phyloP scores from a whole-genome alignment of 164 flowering plant species.

The Chimonanthus salicifolius region DNA sequence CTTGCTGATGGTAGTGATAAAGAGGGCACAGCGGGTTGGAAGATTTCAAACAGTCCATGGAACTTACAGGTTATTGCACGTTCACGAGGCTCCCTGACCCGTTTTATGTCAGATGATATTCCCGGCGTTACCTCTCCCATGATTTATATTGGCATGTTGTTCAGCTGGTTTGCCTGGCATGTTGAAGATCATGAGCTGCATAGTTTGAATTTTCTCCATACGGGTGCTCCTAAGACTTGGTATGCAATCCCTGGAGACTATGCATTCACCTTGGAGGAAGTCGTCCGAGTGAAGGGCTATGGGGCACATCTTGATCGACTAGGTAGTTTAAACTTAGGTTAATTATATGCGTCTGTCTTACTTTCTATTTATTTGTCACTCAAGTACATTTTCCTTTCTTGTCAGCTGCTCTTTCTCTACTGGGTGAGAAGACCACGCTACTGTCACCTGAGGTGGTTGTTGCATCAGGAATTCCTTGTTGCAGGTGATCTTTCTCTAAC shows the following conservation, averaged over 20 bases:
- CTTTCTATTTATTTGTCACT: constrained; percentile 13
- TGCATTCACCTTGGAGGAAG: constrained; percentile 90
- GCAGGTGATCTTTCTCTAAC: constrained; percentile 47
- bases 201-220: constrained; percentile 92
- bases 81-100: constrained; percentile 92
- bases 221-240: constrained; percentile 96
- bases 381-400: constrained; percentile 24
- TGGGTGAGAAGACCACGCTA: constrained; percentile 98
- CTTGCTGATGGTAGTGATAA: constrained; percentile 20
- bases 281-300: constrained; percentile 60
- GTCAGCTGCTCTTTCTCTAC: constrained; percentile 73
- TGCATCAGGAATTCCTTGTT: constrained; percentile 89
- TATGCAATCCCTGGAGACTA: constrained; percentile 87
- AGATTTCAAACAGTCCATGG: constrained; percentile 96
- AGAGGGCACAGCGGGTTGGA: constrained; percentile 96
- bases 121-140: constrained; percentile 99
- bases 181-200: constrained; percentile 99
- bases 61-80: constrained; percentile 92
- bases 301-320: constrained; percentile 71
- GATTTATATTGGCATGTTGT: constrained; percentile 96
- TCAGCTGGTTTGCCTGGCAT: constrained; percentile 99
- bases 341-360: background rate
- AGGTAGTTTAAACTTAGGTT: constrained; percentile 39
- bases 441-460: constrained; percentile 81
- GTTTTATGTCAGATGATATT: constrained; percentile 96